Evolutionary conservation across 371 early-diverging fungal species (phyloP), one percentile per base, ranked within the genome.

Genomic region (Saksenaea vasiformis): DNA sequence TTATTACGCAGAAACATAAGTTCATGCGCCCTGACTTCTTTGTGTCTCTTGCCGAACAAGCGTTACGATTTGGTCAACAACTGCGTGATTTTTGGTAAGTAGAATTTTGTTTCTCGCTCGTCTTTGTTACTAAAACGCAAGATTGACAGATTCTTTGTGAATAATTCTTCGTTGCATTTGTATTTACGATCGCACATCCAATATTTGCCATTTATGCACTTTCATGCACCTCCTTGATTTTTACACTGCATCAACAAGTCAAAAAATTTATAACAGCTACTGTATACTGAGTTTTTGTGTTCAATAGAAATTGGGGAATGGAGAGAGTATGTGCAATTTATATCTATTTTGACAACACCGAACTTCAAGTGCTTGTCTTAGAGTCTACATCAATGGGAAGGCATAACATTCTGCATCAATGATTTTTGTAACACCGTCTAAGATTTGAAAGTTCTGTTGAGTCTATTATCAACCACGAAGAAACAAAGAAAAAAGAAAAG

Each of bases 171-270:
- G 51, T 47, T 47, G 51, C 51, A 47, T 47, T 47, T 47, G 51
- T 47, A 47, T 47, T 47, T 47, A 47, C 51, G 22, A 22, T 47
- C 51, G 51, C 51, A 47, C 51, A 17, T 19, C 22, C 17, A 47
- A 47, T 47, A 10, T 47, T 22, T 47, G 51, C 51, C 51, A 47
- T 47, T 47, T 47, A 47, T 47, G 51, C 51, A 47, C 22, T 47
- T 47, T 22, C 22, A 47, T 47, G 51, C 51, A 47, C 22, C 51
- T 47, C 51, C 51, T 47, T n/a, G 51, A 47, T 47, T 47, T 39
- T 39, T 39, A n/a, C 22, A 10, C 10, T 47, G 8, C 51, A 47
- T 47, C 11, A 47, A 22, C 14, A 44, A 43, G 17, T n/a, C 14
- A 15, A 15, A 8, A 15, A n/a, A n/a, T 17, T 37, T 37, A 13